phyloP scores from a whole-genome alignment of 306 rosid species.

The Abrus pulchellus region DNA sequence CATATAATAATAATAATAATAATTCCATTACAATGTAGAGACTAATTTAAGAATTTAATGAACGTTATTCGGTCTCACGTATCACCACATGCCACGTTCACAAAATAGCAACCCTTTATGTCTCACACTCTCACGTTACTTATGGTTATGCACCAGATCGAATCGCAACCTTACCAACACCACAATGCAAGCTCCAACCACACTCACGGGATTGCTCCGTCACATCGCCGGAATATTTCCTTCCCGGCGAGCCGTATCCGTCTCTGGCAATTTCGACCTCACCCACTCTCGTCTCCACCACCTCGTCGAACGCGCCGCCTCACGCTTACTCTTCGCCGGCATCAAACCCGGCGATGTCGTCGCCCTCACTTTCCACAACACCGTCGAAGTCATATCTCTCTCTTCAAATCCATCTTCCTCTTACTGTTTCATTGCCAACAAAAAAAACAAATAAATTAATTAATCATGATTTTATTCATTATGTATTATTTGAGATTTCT shows the following conservation, averaged over 20 bases:
- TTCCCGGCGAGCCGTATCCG: conserved; percentile 64
- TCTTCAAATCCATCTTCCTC: not conserved
- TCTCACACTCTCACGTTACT: not conserved
- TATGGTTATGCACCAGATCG: not conserved
- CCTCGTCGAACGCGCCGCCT: conserved; percentile 67
- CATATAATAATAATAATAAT: no score
- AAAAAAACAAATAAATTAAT: not conserved
- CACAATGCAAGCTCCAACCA: conserved; percentile 54
- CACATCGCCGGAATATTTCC: conserved; percentile 55
- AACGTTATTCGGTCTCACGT: no score
- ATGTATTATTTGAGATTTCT: not conserved
- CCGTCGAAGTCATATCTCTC: conserved; percentile 58
- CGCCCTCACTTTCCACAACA: conserved; percentile 76
- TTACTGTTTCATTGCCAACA: not conserved
- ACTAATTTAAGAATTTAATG: no score
- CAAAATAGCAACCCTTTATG: not conserved
- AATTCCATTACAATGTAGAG: no score
- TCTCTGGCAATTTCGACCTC: conserved; percentile 62
- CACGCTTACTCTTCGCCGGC: conserved; percentile 60
- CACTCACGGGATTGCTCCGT: conserved; percentile 63
- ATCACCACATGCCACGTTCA: not conserved
- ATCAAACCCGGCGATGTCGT: conserved; percentile 67
- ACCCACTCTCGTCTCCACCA: conserved; percentile 59
- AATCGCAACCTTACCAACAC: no score
- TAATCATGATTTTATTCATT: not conserved